These are phyloP conservation scores for Puya raimondii DNA, from an alignment of 176 grass and related monocot genomes.

Conservation along the genomic window DNA sequence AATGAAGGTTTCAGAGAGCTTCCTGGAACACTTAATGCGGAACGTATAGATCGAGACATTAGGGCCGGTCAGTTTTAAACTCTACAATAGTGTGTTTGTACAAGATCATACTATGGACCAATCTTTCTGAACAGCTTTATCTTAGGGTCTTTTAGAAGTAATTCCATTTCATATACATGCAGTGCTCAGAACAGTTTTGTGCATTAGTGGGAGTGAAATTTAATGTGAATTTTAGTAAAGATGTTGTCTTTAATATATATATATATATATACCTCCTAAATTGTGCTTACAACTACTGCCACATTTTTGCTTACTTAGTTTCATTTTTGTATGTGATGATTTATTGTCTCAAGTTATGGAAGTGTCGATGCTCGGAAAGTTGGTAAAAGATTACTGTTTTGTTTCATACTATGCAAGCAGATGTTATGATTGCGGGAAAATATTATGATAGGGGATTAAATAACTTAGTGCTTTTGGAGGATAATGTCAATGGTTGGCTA, in stretches of 20 bases:
- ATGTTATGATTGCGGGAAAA: no score
- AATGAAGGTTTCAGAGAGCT: slow-evolving; percentile 94
- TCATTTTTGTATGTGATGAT: no score
- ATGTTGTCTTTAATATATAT: not conserved
- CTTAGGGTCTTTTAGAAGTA: not conserved
- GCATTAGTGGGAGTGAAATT: not conserved
- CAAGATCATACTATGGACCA: not conserved
- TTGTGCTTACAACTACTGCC: no score
- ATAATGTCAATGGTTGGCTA: no score
- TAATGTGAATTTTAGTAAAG: not conserved
- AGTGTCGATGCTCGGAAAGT: no score
- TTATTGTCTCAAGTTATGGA: no score
- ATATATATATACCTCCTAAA: no score
- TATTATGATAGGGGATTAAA: no score
- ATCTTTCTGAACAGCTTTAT: not conserved
- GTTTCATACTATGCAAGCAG: no score
- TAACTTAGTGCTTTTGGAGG: no score
- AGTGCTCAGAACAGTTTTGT: not conserved
- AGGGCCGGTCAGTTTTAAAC: slow-evolving; percentile 67
- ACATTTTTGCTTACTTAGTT: no score
- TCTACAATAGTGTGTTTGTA: not conserved
- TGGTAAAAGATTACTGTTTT: no score
- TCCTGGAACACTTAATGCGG: slow-evolving; percentile 84
- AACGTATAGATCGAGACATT: slow-evolving; percentile 84
- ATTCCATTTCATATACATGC: not conserved